Evolutionary conservation across 768 basidiomycete species (phyloP).

Genomic region (Russula olivacea): DNA sequence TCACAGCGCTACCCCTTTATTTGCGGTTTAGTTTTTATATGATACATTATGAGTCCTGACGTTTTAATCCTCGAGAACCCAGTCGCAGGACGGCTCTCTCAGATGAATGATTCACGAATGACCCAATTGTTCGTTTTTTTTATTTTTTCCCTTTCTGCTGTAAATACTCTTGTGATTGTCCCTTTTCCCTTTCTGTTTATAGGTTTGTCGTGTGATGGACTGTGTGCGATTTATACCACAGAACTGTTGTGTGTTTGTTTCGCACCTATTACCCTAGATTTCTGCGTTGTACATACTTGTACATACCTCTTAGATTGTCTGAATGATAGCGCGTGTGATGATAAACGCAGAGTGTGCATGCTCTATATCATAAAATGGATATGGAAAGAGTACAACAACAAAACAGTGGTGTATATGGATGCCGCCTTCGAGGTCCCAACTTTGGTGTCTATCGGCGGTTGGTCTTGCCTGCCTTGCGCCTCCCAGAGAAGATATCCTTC

Average conservation of each 20-base stretch:
- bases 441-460: conserved; percentile 54
- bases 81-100: conserved; percentile 14
- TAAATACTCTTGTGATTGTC: neutral
- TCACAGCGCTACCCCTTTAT: conserved; percentile 12
- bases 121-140: neutral
- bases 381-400: neutral
- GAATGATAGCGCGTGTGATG: neutral
- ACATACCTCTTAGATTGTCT: conserved; percentile 13
- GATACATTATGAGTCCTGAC: neutral
- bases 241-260: neutral
- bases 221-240: neutral
- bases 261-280: neutral
- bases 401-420: neutral
- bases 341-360: neutral
- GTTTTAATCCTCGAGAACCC: neutral
- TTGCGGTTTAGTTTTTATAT: neutral
- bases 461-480: conserved; percentile 81
- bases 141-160: neutral
- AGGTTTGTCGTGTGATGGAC: neutral
- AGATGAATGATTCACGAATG: neutral
- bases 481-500: conserved; percentile 80
- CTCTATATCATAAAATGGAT: neutral
- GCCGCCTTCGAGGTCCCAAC: neutral
- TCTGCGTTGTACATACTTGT: conserved; percentile 7
- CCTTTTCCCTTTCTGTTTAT: neutral